These are phyloP conservation scores for Aquilaria sinensis DNA, from an alignment of 345 rosid species.

Conservation along the genomic window DNA sequence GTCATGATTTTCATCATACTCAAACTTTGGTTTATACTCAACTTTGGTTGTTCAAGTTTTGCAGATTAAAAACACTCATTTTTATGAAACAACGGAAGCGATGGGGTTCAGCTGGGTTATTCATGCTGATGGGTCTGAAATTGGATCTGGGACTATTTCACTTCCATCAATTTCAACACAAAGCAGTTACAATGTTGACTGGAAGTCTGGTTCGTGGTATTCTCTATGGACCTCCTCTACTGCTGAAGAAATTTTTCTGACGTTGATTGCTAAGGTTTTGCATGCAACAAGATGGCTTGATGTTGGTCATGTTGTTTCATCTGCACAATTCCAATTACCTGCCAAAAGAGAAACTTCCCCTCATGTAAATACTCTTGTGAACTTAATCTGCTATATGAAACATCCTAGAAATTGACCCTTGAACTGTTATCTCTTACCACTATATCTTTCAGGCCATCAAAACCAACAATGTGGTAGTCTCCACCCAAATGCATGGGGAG, in stretches of 20 bases:
- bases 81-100: conserved; percentile 63
- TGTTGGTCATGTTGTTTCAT: conserved; percentile 75
- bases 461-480: conserved; percentile 31
- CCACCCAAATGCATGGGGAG: conserved; percentile 48
- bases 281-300: conserved; percentile 68
- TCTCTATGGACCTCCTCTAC: conserved; percentile 53
- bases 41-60: conserved; percentile 8
- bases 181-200: conserved; percentile 53
- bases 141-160: conserved; percentile 71
- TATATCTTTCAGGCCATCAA: conserved; percentile 46
- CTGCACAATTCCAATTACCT: conserved; percentile 72
- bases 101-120: conserved; percentile 65
- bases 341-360: conserved; percentile 46
- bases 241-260: conserved; percentile 64
- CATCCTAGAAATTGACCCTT: neutral
- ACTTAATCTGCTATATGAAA: neutral
- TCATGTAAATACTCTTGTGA: conserved; percentile 41
- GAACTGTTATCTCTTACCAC: neutral
- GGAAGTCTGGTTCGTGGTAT: conserved; percentile 85
- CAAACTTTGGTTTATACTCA: conserved; percentile 16
- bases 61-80: conserved; percentile 69
- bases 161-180: conserved; percentile 65
- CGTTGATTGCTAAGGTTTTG: conserved; percentile 48
- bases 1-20: conserved; percentile 2
- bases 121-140: conserved; percentile 63